Evolutionary conservation across 2,329 filamentous ascomycete species (phyloP), one percentile per base, ranked within the genome.

Genomic region (Cercospora nicotianae): DNA sequence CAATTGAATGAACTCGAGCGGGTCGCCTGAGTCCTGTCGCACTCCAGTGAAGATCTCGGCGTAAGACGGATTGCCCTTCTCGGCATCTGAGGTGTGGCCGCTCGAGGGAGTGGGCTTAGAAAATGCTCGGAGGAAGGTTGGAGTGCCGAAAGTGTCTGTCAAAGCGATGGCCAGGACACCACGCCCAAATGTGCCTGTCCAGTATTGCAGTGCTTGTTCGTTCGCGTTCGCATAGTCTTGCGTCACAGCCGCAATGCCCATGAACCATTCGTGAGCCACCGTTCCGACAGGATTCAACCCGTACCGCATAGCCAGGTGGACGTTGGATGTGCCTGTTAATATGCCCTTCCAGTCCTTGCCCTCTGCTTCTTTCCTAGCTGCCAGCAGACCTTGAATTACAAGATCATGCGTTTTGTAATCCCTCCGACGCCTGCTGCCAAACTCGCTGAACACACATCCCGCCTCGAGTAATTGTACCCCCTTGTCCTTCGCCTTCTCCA

Each of bases 231-330:
- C 86, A 77, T 99, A 99, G 80, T 97, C 87, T 70, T 92, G 86
- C 4, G 90, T 92, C 73, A 97, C 93, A 45, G 95, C 94, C 0
- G 95, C 95, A 70, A 96, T 94, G 51, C 93, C 94, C 95, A 99
- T 99, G 83, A 97, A 98, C 95, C 95, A 99, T 81, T 99, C 95
- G 77, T 99, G 95, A 0, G 95, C 95, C 1, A 92, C 89, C 0
- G 95, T 99, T 5, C 95, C 95, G 12, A 98, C 87, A 0, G 95
- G 93, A 3, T 88, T 83, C 57, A 97, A 88, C 55, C 88, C 89
- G 80, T 96, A 94, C 75, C 93, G 91, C 93, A 96, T 97, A 10
- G 95, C 95, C 72, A 99, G 88, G 78, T 98, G 94, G 3, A 99
- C 95, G 76, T 99, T 99, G 79, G 94, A 98, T 0, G 94, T 97